Evolutionary conservation across 2,329 filamentous ascomycete species (phyloP), one percentile per base, ranked within the genome.

Genomic region (Tolypocladium inflatum): DNA sequence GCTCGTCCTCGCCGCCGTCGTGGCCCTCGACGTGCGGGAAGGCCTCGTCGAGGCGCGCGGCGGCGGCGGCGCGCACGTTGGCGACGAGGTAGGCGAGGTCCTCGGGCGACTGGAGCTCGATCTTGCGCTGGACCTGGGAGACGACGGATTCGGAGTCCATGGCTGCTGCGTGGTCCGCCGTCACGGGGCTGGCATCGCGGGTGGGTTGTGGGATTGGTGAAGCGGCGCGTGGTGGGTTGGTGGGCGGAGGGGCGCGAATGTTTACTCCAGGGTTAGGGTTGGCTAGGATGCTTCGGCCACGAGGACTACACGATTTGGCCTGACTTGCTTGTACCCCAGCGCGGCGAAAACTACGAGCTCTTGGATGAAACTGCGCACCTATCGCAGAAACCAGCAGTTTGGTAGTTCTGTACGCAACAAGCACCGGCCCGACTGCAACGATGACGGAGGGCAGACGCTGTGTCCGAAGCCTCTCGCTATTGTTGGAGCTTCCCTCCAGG

Each of bases 61-160:
- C 78, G 13, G 89, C 88, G 58, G 86, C 85, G 70, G 80, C 80
- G 67, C 85, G 84, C 62, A 90, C 83, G 67, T 89, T 89, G 63
- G 80, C 74, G 65, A 89, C 80, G 35, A 93, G 81, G 72, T 86
- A 89, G 58, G 80, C 74, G 39, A 92, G 79, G 73, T 93, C 89
- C 54, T 87, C 84, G 48, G 85, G 82, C n/a, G 82, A 81, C 74
- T 92, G 89, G 55, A 93, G 83, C 74, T 92, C 89, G 70, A 93
- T 88, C 74, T 86, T 88, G 70, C 89, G 86, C 72, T 91, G 84
- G 63, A 72, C 71, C 42, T 75, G 69, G 10, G 71, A 66, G 58
- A 70, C 65, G 58, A 68, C 62, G 13, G 68, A 71, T 56, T 72
- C 70, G 39, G 55, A 13, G 39, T 57, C 69, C 73, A 75, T 75